Base-by-base conservation (phyloP, 805 yeast species). In the Pichia eremophila region DNA sequence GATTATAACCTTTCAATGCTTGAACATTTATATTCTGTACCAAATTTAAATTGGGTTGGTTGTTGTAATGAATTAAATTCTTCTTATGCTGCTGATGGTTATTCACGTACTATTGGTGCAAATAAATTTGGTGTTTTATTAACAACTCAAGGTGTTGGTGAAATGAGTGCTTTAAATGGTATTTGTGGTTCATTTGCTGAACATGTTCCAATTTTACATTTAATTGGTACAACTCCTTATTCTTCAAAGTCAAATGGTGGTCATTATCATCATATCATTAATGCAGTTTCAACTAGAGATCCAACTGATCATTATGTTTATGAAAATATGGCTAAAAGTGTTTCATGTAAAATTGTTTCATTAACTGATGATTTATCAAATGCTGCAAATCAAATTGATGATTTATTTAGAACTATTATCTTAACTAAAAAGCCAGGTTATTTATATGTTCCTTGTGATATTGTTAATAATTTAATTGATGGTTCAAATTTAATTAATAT, bases 41-140 rank as follows among this genome's bases (percentile, higher is more conserved):
- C 55, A 6, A 60, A 69, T 10, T 61, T 83, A 55, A 66, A 77
- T 46, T 88, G 95, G 86, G 71, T 85, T 43, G 95, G 95, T 25
- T 78, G 80, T 51, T 86, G 95, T 68, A 89, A 89, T 60, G 97
- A 89, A 67, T 72, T 89, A 53, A 90, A 89, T 60, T 83, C 93
- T 4, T 93, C 95, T 9, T 89, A 90, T 61, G 81, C 93, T 7
- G 90, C 91, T 8, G 96, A 90, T 63, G 97, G 96, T 6, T 90
- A 86, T 58, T 79, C 93, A 18, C 74, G 91, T 51, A 69, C 70
- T 40, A 72, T 81, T 29, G 48, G 49, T 14, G 17, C 31, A 19
- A 39, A 49, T 29, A 74, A 77, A n/a, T 74, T 85, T 8, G 86
- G 88, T 46, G 88, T 80, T 19, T 63, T 74, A 46, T 60, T 76